A percentile compares a stretch with the other conserved stretches of the same genome.
These are phyloP conservation scores for Colletotrichum cuscutae DNA, from an alignment of 2,329 filamentous ascomycete genomes.

Conservation along the genomic window DNA sequence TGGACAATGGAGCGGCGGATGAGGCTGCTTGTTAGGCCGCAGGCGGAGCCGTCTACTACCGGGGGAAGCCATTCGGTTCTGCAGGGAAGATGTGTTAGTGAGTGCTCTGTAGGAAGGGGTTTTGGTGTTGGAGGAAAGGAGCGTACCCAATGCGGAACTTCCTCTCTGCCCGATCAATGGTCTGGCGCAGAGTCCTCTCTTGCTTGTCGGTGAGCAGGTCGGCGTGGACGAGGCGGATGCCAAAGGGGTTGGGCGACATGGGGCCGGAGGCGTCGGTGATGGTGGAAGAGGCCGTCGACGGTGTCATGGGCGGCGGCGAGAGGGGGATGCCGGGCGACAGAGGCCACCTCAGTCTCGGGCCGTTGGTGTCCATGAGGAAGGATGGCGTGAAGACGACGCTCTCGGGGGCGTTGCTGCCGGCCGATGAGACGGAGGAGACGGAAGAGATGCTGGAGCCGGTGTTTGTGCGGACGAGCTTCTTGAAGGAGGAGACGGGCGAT, in stretches of 20 bases:
- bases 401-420: slow-evolving; percentile 39
- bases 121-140: slow-evolving; percentile 22
- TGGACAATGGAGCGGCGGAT: slow-evolving; percentile 67
- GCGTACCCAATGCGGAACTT: slow-evolving; percentile 46
- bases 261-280: slow-evolving; percentile 45
- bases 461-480: slow-evolving; percentile 52
- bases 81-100: background rate
- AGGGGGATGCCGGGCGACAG: slow-evolving; percentile 52
- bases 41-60: slow-evolving; percentile 53
- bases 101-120: background rate
- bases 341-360: slow-evolving; percentile 43
- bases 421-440: slow-evolving; percentile 27
- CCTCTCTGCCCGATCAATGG: slow-evolving; percentile 63
- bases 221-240: slow-evolving; percentile 62
- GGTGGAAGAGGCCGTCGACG: slow-evolving; percentile 54
- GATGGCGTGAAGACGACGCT: slow-evolving; percentile 47
- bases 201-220: slow-evolving; percentile 56
- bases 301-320: slow-evolving; percentile 58
- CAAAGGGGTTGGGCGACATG: slow-evolving; percentile 52
- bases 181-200: slow-evolving; percentile 57
- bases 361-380: slow-evolving; percentile 42
- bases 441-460: slow-evolving; percentile 44
- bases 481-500: slow-evolving; percentile 47
- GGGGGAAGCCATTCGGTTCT: slow-evolving; percentile 56
- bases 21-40: slow-evolving; percentile 61